Evolutionary conservation across 2,329 filamentous ascomycete species (phyloP).

Genomic region (Talaromyces sp.): DNA sequence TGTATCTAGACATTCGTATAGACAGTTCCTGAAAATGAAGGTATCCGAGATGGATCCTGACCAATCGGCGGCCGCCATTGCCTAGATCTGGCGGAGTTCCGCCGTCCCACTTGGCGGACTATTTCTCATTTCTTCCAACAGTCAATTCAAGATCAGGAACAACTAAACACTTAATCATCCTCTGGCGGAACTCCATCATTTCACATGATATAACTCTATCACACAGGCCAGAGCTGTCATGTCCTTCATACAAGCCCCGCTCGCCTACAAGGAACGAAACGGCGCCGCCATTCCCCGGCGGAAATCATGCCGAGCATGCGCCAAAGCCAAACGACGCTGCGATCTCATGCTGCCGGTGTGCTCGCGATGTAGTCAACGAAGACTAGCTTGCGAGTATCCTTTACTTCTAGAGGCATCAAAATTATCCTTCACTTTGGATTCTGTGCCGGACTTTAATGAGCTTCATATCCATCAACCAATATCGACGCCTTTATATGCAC

Average conservation of each 20-base stretch:
- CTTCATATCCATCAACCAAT: neutral
- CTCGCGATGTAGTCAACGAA: conserved; percentile 52
- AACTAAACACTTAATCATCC: neutral
- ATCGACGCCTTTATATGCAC: neutral
- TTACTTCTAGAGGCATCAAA: conserved; percentile 23
- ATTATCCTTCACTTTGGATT: neutral
- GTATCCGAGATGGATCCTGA: neutral
- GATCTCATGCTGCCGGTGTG: conserved; percentile 55
- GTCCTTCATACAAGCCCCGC: conserved; percentile 11
- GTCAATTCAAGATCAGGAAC: neutral
- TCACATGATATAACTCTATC: neutral
- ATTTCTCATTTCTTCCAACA: neutral
- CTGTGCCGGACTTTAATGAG: neutral
- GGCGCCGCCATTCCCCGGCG: conserved; percentile 48
- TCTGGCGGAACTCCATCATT: neutral
- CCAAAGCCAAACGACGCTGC: conserved; percentile 58
- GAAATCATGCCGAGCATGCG: conserved; percentile 59
- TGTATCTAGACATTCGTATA: neutral
- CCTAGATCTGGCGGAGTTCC: conserved; percentile 19
- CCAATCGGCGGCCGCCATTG: neutral
- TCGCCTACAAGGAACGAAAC: conserved; percentile 38
- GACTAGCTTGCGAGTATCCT: conserved; percentile 51
- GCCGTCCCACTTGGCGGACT: neutral
- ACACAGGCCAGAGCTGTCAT: neutral
- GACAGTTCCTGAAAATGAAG: neutral